Conservation (phyloP, 768 basidiomycete species). For the Serpula lacrymans region DNA sequence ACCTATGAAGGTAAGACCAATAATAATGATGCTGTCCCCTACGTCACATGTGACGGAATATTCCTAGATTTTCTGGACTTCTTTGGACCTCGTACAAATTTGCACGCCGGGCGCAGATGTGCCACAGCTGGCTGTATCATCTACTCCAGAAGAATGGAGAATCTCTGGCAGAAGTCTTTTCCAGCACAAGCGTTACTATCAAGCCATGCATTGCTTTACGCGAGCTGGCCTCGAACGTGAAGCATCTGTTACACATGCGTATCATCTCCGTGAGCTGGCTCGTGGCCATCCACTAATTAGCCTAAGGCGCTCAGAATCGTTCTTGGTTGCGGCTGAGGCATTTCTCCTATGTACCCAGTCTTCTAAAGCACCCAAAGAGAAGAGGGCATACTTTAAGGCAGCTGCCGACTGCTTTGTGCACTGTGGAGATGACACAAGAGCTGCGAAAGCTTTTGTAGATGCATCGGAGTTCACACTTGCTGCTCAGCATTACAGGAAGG, state of each 20-base stretch:
- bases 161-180: constrained; percentile 38
- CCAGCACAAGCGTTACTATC: constrained; percentile 36
- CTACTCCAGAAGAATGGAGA: constrained; percentile 47
- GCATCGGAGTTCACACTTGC: constrained; percentile 43
- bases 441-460: constrained; percentile 41
- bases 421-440: constrained; percentile 36
- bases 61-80: constrained; percentile 51
- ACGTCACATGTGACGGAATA: neutral
- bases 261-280: constrained; percentile 52
- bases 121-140: constrained; percentile 53
- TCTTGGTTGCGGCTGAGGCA: constrained; percentile 43
- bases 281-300: constrained; percentile 27
- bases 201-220: constrained; percentile 54
- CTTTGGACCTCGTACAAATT: constrained; percentile 41
- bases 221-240: constrained; percentile 43
- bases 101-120: constrained; percentile 46
- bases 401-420: constrained; percentile 47
- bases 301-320: constrained; percentile 30
- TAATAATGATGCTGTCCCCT: neutral
- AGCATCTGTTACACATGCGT: constrained; percentile 47
- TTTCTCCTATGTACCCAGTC: constrained; percentile 44
- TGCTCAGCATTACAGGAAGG: constrained; percentile 47
- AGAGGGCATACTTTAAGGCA: constrained; percentile 34
- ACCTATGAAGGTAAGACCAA: constrained; percentile 50
- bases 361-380: constrained; percentile 26